Percentiles rank a stretch among this genome's conserved stretches.
Conservation (phyloP, 805 yeast species). For the Ogataea saltuana region DNA sequence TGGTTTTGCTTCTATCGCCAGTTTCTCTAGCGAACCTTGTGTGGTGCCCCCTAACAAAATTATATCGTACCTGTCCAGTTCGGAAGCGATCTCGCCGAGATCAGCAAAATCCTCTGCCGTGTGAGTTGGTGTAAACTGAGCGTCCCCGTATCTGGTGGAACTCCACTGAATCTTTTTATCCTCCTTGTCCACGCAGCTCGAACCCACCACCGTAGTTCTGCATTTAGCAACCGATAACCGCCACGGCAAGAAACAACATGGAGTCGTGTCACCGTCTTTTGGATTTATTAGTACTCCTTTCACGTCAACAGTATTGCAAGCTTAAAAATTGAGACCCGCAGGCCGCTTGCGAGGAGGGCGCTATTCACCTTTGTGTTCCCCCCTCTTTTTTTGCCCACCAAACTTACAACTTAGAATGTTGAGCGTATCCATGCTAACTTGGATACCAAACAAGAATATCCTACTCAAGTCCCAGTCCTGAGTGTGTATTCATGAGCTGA, state of each 20-base stretch:
- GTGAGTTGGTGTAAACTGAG: conserved; percentile 14
- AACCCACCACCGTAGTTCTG: conserved; percentile 20
- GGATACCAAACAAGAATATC: not conserved
- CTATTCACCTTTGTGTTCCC: not conserved
- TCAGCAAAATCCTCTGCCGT: conserved; percentile 8
- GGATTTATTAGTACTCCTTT: conserved; percentile 1
- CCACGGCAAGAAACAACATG: conserved; percentile 34
- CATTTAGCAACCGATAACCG: conserved; percentile 25
- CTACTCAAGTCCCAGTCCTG: conserved; percentile 4
- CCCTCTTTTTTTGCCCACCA: not conserved
- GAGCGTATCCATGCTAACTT: conserved; percentile 15
- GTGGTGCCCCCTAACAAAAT: conserved; percentile 24
- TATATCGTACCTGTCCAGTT: conserved; percentile 23
- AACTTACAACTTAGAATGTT: conserved; percentile 23
- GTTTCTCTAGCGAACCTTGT: conserved; percentile 9
- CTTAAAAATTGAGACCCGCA: not conserved
- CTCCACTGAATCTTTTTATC: conserved; percentile 20
- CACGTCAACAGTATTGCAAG: too few relatives aligned
- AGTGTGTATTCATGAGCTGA: conserved; percentile 4
- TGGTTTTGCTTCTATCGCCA: conserved; percentile 7
- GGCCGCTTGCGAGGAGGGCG: not conserved
- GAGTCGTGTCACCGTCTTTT: conserved; percentile 34
- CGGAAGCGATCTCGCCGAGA: conserved; percentile 4
- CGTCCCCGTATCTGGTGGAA: conserved; percentile 22
- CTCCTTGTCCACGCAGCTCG: conserved; percentile 15